Evolutionary conservation across 306 rosid species (phyloP).

Genomic region (Crotalaria pallida): DNA sequence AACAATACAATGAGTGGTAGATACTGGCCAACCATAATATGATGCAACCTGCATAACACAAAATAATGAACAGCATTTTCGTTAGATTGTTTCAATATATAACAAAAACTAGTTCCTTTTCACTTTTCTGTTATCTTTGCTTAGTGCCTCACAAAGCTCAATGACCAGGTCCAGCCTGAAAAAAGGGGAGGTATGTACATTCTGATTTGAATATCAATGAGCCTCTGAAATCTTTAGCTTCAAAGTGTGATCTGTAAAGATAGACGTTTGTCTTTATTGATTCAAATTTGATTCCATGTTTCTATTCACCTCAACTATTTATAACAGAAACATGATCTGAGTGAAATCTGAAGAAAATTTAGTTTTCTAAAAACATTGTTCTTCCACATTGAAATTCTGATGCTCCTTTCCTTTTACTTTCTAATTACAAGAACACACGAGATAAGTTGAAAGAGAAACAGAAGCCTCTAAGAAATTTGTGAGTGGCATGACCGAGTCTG

Average conservation of each 20-base stretch:
- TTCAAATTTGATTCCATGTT: background rate
- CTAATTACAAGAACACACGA: background rate
- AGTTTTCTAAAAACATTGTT: background rate
- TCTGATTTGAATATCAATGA: background rate
- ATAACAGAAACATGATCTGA: background rate
- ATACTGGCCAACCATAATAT: slow-evolving; percentile 94
- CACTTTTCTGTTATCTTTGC: background rate
- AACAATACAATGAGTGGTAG: slow-evolving; percentile 97
- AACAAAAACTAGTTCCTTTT: background rate
- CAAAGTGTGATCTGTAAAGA: background rate
- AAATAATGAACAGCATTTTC: background rate
- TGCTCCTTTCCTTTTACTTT: background rate
- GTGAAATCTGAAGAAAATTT: background rate
- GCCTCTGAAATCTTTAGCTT: background rate
- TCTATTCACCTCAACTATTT: slow-evolving; percentile 1
- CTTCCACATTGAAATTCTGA: background rate
- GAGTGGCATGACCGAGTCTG: background rate
- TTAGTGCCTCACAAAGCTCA: background rate
- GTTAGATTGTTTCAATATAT: background rate
- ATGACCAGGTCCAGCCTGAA: background rate
- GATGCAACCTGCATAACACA: slow-evolving; percentile 67
- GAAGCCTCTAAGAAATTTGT: background rate
- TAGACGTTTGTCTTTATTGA: background rate
- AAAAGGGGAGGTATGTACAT: background rate
- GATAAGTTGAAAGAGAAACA: background rate